Conservation (phyloP, 257 asterid species). For the Solanum sparsipilum region DNA sequence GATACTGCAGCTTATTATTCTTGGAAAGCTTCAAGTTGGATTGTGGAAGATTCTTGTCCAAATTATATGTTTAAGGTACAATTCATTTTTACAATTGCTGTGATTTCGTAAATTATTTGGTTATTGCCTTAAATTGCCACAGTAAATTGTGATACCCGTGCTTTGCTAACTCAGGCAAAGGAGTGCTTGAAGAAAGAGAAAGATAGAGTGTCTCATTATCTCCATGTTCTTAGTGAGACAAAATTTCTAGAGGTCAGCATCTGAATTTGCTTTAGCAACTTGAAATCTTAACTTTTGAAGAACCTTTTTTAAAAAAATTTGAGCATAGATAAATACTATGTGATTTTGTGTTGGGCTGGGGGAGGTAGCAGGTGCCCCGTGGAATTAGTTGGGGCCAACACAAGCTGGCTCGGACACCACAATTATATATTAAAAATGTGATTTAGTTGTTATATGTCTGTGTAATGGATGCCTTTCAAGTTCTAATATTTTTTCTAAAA, state of each 20-base stretch:
- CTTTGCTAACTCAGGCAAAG: conserved; percentile 25
- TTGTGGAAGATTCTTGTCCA: conserved; percentile 46
- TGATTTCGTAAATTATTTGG: neutral
- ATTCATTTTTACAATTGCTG: neutral
- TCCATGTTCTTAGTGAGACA: conserved; percentile 36
- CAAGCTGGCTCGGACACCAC: neutral
- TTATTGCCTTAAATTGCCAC: neutral
- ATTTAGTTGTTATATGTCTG: neutral
- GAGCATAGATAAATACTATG: neutral
- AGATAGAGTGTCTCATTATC: conserved; percentile 40
- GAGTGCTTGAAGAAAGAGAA: conserved; percentile 47
- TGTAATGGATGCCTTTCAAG: neutral
- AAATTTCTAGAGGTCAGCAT: conserved; percentile 38
- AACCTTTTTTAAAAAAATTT: neutral
- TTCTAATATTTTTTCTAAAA: neutral
- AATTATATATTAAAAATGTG: neutral
- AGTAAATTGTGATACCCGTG: neutral
- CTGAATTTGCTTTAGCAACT: neutral
- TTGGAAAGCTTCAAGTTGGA: conserved; percentile 50
- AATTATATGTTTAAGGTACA: conserved; percentile 48
- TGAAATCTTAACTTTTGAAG: neutral
- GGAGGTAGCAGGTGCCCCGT: neutral
- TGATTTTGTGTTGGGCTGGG: neutral
- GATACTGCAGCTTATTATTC: conserved; percentile 45
- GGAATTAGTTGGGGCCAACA: neutral